Conservation (phyloP, 163 green algal species). For the Chlorella variabilis region DNA sequence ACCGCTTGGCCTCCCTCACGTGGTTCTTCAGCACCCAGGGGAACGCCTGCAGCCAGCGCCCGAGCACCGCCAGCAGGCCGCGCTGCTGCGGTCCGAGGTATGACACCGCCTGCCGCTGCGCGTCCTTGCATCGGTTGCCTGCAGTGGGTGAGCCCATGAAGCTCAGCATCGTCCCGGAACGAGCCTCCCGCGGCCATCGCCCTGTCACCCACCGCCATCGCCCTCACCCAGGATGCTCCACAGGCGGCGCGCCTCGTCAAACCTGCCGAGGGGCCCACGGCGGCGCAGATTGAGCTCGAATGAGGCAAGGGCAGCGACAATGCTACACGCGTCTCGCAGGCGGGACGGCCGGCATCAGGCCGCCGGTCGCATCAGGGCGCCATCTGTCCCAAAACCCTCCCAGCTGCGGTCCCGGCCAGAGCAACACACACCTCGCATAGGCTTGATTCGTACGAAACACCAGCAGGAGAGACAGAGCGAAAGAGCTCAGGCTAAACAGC, state of each 20-base stretch:
- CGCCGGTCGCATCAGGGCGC: too few relatives aligned
- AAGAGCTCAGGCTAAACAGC: conserved; percentile 8
- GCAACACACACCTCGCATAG: conserved; percentile 2
- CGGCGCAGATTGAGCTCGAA: too few relatives aligned
- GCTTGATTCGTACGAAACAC: conserved; percentile 27
- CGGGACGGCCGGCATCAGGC: too few relatives aligned
- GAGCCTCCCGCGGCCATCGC: too few relatives aligned
- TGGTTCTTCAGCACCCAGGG: conserved; percentile 32
- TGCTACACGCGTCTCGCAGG: too few relatives aligned
- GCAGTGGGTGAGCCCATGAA: too few relatives aligned
- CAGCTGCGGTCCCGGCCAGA: too few relatives aligned
- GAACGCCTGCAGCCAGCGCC: conserved; percentile 18
- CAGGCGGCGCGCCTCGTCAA: conserved; percentile 31
- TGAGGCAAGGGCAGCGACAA: neutral
- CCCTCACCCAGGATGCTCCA: conserved; percentile 15
- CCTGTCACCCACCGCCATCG: too few relatives aligned
- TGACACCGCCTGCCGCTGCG: conserved; percentile 9
- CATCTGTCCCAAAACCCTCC: too few relatives aligned
- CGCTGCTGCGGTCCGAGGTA: conserved; percentile 4
- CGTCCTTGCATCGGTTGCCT: conserved; percentile 18
- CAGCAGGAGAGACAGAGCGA: conserved; percentile 17
- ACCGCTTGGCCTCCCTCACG: conserved; percentile 16
- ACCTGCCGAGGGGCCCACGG: neutral
- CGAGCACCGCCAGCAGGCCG: conserved; percentile 3
- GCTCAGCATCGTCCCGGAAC: too few relatives aligned